These are phyloP conservation scores for Vitis labrusca DNA, from an alignment of 164 flowering plant genomes.

Conservation along the genomic window DNA sequence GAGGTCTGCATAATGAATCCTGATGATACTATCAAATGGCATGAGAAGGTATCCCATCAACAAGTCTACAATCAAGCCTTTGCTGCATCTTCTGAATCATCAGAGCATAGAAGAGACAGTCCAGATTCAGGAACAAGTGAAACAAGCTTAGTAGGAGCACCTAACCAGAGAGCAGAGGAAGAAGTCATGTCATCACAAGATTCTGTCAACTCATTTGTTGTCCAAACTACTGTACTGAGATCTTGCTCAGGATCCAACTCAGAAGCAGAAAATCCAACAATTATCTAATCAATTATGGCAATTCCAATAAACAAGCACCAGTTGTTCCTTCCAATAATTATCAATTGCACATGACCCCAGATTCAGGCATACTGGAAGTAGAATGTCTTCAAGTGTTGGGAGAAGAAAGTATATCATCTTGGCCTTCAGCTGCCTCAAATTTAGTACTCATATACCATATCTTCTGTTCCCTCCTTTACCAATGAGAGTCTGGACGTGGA, in stretches of 20 bases:
- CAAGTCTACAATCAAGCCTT: conserved; percentile 15
- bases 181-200: conserved; percentile 53
- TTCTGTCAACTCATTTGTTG: conserved; percentile 36
- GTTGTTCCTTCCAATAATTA: conserved; percentile 21
- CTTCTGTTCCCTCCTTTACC: no score
- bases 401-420: conserved; percentile 31
- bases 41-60: conserved; percentile 10
- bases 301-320: conserved; percentile 10
- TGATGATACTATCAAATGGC: conserved; percentile 18
- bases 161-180: conserved; percentile 29
- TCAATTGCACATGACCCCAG: conserved; percentile 17
- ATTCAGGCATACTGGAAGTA: conserved; percentile 18
- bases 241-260: conserved; percentile 58
- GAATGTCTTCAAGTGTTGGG: conserved; percentile 13
- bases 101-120: conserved; percentile 10
- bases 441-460: no score
- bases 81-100: conserved; percentile 4
- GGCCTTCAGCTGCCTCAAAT: conserved; percentile 22
- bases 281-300: conserved; percentile 6
- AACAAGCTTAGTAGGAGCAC: conserved; percentile 17
- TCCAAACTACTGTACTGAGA: conserved; percentile 34
- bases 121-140: conserved; percentile 18
- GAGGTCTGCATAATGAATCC: conserved; percentile 21
- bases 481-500: no score
- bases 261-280: conserved; percentile 44